Conservation (phyloP, 306 rosid genomes). For the Corylus avellana region DNA sequence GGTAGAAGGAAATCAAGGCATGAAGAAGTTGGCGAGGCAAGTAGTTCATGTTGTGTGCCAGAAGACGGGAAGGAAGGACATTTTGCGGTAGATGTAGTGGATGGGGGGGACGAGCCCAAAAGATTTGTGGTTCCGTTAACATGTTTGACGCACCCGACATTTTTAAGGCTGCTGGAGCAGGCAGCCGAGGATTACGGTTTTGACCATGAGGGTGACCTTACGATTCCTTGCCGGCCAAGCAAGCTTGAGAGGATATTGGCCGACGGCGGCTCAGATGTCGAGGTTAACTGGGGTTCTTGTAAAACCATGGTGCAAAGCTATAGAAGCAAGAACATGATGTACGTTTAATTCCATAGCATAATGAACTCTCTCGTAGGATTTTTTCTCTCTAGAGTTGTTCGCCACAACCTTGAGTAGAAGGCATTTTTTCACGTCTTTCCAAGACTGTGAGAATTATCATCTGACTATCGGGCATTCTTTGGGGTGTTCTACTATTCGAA, state of each 20-base stretch:
- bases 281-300: constrained; percentile 29
- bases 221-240: constrained; percentile 65
- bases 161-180: constrained; percentile 62
- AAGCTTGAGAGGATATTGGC: constrained; percentile 63
- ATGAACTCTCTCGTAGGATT: no score
- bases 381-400: no score
- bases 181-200: constrained; percentile 86
- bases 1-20: constrained; percentile 21
- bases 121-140: constrained; percentile 71
- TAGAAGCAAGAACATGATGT: neutral
- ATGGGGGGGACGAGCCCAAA: constrained; percentile 43
- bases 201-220: constrained; percentile 71
- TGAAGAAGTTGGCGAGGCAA: no score
- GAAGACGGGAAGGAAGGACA: constrained; percentile 88
- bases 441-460: no score
- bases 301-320: constrained; percentile 43
- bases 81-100: constrained; percentile 68
- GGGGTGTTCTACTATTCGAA: no score
- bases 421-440: no score
- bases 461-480: no score
- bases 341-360: no score
- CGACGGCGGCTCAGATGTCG: constrained; percentile 7
- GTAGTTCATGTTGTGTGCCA: constrained; percentile 36
- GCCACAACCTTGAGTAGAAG: no score
- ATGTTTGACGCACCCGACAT: constrained; percentile 57